Conservation (phyloP, 306 rosid species). For the Sicyos edulis region DNA sequence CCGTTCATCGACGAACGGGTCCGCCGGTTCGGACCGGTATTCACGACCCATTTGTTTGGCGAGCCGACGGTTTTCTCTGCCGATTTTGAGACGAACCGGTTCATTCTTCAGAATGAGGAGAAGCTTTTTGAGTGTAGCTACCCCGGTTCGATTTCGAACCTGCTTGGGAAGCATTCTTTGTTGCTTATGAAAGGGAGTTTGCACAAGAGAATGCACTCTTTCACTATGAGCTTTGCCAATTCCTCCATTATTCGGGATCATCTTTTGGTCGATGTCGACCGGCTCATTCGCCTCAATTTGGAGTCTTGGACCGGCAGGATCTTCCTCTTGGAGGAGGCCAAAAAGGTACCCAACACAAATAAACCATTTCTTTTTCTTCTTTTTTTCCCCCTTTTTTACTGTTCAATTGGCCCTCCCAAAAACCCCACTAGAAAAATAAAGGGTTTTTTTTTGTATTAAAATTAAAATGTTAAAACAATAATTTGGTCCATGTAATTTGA, state of each 20-base stretch:
- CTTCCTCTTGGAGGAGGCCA: constrained; percentile 88
- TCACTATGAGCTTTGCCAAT: constrained; percentile 81
- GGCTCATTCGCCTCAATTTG: constrained; percentile 71
- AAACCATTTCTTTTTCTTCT: background rate
- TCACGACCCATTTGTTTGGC: constrained; percentile 83
- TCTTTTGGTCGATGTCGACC: constrained; percentile 71
- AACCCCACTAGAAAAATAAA: background rate
- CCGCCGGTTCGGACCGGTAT: constrained; percentile 64
- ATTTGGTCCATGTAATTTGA: too few species aligned
- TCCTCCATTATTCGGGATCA: constrained; percentile 65
- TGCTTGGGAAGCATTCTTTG: constrained; percentile 77
- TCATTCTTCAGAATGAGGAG: constrained; percentile 77
- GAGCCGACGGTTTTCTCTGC: constrained; percentile 90
- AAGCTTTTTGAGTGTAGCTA: constrained; percentile 81
- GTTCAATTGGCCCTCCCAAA: constrained; percentile 8
- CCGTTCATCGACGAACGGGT: constrained; percentile 82
- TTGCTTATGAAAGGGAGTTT: constrained; percentile 70
- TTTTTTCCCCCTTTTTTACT: background rate
- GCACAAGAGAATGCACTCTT: constrained; percentile 86
- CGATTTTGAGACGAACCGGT: constrained; percentile 83
- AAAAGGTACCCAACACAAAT: constrained; percentile 38
- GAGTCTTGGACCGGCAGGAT: constrained; percentile 72
- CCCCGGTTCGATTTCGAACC: constrained; percentile 82
- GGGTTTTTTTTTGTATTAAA: too few species aligned
- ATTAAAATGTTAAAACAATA: too few species aligned